Evolutionary conservation across 768 basidiomycete species (phyloP).

Genomic region (Xerocomellus chrysenteron): DNA sequence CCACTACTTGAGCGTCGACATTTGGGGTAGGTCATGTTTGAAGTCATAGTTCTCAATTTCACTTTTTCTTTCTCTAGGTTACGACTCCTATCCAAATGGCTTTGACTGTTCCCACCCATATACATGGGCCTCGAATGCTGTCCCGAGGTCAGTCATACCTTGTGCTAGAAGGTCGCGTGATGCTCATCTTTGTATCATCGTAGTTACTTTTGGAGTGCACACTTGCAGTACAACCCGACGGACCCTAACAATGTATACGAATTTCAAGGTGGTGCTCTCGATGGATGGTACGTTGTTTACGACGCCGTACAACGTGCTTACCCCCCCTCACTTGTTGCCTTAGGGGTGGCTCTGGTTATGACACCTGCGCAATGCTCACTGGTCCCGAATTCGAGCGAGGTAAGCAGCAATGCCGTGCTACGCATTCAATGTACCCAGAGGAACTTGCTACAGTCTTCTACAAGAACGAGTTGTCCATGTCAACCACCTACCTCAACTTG

Average conservation of each 20-base stretch:
- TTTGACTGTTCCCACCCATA: slow-evolving; percentile 54
- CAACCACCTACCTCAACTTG: slow-evolving; percentile 34
- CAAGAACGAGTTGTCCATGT: slow-evolving; percentile 24
- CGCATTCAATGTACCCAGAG: slow-evolving; percentile 3
- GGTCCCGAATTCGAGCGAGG: slow-evolving; percentile 28
- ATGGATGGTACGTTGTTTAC: slow-evolving; percentile 48
- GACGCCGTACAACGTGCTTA: not conserved
- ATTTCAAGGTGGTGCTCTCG: slow-evolving; percentile 48
- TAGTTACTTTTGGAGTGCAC: slow-evolving; percentile 42
- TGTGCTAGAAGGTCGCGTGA: not conserved
- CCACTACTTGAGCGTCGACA: slow-evolving; percentile 44
- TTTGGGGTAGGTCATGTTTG: slow-evolving; percentile 41
- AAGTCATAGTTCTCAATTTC: not conserved
- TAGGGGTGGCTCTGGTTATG: slow-evolving; percentile 27
- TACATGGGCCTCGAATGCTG: slow-evolving; percentile 43
- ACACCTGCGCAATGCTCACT: slow-evolving; percentile 20
- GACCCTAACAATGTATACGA: slow-evolving; percentile 25
- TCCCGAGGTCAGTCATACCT: slow-evolving; percentile 34
- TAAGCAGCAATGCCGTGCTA: not conserved
- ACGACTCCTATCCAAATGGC: slow-evolving; percentile 44
- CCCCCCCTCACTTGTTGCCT: not conserved
- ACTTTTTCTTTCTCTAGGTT: slow-evolving; percentile 9
- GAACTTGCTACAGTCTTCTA: slow-evolving; percentile 10
- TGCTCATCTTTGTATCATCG: not conserved
- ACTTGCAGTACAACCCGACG: slow-evolving; percentile 20